Evolutionary conservation across 345 rosid genomes (phyloP).

Genomic region (Arabidopsis suecica): DNA sequence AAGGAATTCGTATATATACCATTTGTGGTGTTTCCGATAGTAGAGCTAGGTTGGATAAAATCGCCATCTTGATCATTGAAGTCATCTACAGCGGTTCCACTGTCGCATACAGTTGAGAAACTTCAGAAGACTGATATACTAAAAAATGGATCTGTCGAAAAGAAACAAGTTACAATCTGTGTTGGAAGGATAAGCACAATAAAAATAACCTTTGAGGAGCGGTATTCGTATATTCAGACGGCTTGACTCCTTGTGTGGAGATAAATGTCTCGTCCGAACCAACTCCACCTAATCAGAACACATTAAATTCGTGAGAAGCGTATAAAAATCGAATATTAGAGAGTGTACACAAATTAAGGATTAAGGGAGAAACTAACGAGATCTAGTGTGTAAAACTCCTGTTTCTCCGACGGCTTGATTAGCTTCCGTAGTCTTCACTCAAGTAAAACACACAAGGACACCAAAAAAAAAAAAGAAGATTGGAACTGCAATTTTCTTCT

Average conservation of each 20-base stretch:
- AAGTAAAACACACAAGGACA: slow-evolving; percentile 31
- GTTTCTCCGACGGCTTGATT: slow-evolving; percentile 36
- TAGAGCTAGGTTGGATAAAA: slow-evolving; percentile 30
- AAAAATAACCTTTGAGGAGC: slow-evolving; percentile 42
- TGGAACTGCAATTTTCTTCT: slow-evolving; percentile 12
- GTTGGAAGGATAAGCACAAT: slow-evolving; percentile 5
- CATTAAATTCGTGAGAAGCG: slow-evolving; percentile 9
- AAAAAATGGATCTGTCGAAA: slow-evolving; percentile 4
- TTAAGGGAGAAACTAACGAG: slow-evolving; percentile 37
- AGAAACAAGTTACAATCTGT: slow-evolving; percentile 12
- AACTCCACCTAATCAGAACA: slow-evolving; percentile 34
- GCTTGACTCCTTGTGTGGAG: slow-evolving; percentile 34
- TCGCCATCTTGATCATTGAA: slow-evolving; percentile 18
- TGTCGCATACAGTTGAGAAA: slow-evolving; percentile 25
- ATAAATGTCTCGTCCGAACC: slow-evolving; percentile 33
- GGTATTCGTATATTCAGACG: slow-evolving; percentile 35
- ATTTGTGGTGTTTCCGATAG: slow-evolving; percentile 30
- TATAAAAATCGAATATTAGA: background rate
- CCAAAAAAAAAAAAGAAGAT: background rate
- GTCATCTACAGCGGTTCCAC: slow-evolving; percentile 37
- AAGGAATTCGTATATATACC: slow-evolving; percentile 35
- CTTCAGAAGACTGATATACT: background rate
- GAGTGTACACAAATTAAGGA: slow-evolving; percentile 16
- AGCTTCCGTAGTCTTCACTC: slow-evolving; percentile 39
- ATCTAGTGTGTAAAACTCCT: slow-evolving; percentile 34